Percentiles rank a stretch among this genome's conserved stretches.
Conservation (phyloP, 2,329 filamentous ascomycete species). For the Colletotrichum cuscutae region DNA sequence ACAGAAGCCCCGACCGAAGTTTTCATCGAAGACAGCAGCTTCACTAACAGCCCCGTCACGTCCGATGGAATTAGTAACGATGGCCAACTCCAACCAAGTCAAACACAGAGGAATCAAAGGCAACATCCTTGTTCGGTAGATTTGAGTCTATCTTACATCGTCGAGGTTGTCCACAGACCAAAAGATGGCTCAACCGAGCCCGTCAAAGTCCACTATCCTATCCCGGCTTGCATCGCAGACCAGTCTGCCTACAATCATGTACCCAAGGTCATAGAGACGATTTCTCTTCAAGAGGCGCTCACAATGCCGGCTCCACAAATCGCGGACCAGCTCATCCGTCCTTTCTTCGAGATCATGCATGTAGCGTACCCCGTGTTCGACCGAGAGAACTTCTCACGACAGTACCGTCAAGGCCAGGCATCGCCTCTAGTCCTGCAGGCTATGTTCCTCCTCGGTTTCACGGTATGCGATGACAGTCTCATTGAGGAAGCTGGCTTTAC, state of each 20-base stretch:
- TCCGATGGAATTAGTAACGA: background rate
- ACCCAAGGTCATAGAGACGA: background rate
- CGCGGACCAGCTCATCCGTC: background rate
- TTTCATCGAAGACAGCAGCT: background rate
- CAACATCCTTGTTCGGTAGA: background rate
- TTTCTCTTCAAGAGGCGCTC: background rate
- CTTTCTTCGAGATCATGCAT: conserved; percentile 3
- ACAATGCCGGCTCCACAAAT: background rate
- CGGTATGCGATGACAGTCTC: conserved; percentile 10
- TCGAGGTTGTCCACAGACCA: conserved; percentile 14
- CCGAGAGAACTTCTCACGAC: background rate
- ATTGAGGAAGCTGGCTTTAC: conserved; percentile 15
- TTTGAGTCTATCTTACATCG: background rate
- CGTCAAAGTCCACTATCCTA: conserved; percentile 15
- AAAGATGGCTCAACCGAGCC: conserved; percentile 7
- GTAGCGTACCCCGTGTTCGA: conserved; percentile 8
- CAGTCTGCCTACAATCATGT: background rate
- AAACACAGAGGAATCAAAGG: background rate
- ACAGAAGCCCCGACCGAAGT: background rate
- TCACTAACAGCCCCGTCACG: background rate
- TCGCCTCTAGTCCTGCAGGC: conserved; percentile 12
- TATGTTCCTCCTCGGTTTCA: conserved; percentile 8
- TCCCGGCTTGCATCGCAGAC: conserved; percentile 9
- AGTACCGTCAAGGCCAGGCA: conserved; percentile 3
- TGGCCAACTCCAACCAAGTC: background rate